phyloP scores from a whole-genome alignment of 1,139 yeast genomes.

The Meyerozyma sp. region DNA sequence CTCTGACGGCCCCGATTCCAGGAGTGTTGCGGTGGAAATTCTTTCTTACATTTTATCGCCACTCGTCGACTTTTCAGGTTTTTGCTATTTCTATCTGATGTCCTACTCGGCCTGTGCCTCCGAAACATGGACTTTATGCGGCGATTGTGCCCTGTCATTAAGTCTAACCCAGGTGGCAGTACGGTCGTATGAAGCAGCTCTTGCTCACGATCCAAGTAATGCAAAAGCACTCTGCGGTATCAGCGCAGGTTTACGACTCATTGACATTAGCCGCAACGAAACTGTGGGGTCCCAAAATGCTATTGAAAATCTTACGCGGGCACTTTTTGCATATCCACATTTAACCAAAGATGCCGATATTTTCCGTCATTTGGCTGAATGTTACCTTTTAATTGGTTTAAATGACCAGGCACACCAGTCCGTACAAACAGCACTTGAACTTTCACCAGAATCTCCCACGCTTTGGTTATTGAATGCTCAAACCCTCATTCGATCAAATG shows the following conservation, averaged over 20 bases:
- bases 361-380: constrained; percentile 46
- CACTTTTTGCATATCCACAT: constrained; percentile 29
- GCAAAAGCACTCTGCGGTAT: constrained; percentile 39
- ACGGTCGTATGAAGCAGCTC: constrained; percentile 42
- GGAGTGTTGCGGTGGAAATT: neutral
- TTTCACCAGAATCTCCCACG: constrained; percentile 37
- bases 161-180: constrained; percentile 39
- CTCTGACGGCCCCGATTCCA: constrained; percentile 1
- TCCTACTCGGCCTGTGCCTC: constrained; percentile 20
- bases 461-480: constrained; percentile 47
- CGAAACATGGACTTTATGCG: constrained; percentile 48
- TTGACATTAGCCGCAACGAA: constrained; percentile 31
- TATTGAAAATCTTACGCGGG: constrained; percentile 36
- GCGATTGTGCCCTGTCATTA: constrained; percentile 43
- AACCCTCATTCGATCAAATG: constrained; percentile 36
- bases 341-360: constrained; percentile 29
- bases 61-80: neutral
- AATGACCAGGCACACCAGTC: constrained; percentile 49
- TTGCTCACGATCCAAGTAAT: constrained; percentile 38
- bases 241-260: constrained; percentile 31
- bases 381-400: constrained; percentile 42
- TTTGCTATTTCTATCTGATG: neutral
- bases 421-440: constrained; percentile 40
- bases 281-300: constrained; percentile 38
- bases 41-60: neutral